These are phyloP conservation scores for Silybum marianum DNA, from an alignment of 129 eudicot genomes.

Conservation along the genomic window DNA sequence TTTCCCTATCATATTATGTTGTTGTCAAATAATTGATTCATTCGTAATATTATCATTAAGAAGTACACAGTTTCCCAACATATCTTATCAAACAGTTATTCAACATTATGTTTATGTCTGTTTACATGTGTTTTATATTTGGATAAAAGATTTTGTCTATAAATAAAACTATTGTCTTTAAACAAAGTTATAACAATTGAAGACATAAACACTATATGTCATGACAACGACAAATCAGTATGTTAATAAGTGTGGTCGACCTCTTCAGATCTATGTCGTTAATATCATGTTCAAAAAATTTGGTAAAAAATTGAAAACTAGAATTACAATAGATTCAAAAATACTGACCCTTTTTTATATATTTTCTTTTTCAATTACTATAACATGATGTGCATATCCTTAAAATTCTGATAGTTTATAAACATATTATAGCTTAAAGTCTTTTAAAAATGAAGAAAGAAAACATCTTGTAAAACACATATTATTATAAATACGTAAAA, in stretches of 20 bases:
- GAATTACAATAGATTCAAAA: too few relatives aligned
- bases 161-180: neutral
- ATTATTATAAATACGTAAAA: neutral
- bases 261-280: neutral
- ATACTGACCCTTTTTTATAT: too few relatives aligned
- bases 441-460: neutral
- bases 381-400: too few relatives aligned
- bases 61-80: neutral
- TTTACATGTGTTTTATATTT: neutral
- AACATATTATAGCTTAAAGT: neutral
- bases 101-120: neutral
- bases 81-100: neutral
- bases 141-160: neutral
- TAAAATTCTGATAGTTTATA: too few relatives aligned
- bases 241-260: neutral
- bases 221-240: neutral
- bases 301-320: neutral
- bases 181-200: neutral
- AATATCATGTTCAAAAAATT: too few relatives aligned
- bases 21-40: constrained; percentile 8
- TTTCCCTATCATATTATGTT: neutral
- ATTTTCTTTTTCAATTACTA: too few relatives aligned
- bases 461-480: neutral
- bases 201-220: neutral
- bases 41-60: constrained; percentile 5